These are phyloP conservation scores for Epichloe sylvatica DNA, from an alignment of 2,329 filamentous ascomycete species.

Conservation along the genomic window DNA sequence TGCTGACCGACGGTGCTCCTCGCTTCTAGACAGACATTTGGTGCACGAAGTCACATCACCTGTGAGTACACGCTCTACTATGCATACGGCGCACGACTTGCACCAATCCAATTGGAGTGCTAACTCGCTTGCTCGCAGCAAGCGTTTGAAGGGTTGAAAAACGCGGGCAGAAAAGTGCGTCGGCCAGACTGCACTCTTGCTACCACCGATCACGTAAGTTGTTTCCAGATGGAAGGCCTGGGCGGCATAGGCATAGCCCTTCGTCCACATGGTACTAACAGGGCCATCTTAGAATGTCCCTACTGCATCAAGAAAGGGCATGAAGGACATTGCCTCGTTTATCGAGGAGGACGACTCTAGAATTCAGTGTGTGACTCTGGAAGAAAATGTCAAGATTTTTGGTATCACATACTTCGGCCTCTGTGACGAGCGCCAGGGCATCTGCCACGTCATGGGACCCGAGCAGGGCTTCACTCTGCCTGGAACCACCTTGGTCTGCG, in stretches of 20 bases:
- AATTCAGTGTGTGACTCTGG: conserved; percentile 85
- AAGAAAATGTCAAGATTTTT: conserved; percentile 95
- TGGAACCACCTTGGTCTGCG: conserved; percentile 91
- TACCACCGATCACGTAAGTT: conserved; percentile 85
- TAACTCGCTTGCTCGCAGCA: conserved; percentile 39
- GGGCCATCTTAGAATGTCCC: conserved; percentile 61
- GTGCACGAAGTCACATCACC: conserved; percentile 98
- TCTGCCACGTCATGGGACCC: conserved; percentile 95
- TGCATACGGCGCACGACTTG: neutral
- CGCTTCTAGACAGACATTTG: conserved; percentile 64
- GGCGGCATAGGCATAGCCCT: too few relatives aligned
- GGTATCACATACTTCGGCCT: conserved; percentile 95
- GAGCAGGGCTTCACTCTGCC: conserved; percentile 98
- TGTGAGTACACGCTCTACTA: conserved; percentile 34
- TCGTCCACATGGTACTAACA: conserved; percentile 5
- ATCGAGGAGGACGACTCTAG: conserved; percentile 90
- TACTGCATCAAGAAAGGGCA: conserved; percentile 75
- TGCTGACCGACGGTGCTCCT: neutral
- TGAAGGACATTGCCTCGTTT: conserved; percentile 88
- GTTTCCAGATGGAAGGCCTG: neutral
- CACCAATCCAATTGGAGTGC: neutral
- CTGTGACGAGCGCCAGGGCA: conserved; percentile 90
- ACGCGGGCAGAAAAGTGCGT: conserved; percentile 75
- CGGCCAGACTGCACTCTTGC: conserved; percentile 93
- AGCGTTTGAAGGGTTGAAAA: conserved; percentile 91